phyloP scores from a whole-genome alignment of 305 asterid genomes.

The Fraxinus albicans region DNA sequence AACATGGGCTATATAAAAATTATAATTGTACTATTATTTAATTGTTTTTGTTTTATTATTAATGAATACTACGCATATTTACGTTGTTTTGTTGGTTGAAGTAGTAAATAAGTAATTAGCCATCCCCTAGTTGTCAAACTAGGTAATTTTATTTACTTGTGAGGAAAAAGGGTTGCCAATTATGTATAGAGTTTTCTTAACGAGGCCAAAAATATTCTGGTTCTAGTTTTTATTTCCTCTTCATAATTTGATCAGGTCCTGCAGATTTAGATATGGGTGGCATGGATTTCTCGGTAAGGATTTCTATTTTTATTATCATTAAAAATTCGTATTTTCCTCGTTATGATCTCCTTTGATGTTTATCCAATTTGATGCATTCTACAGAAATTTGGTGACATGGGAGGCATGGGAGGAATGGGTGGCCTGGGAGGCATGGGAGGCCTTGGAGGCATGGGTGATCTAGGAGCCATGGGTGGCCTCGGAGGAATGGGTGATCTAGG shows the following conservation, averaged over 20 bases:
- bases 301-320: neutral
- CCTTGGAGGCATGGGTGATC: neutral
- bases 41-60: neutral
- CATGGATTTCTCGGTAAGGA: slow-evolving; percentile 85
- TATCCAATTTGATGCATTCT: neutral
- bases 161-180: neutral
- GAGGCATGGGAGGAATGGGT: slow-evolving; percentile 48
- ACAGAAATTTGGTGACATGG: slow-evolving; percentile 80
- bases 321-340: neutral
- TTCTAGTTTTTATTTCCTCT: neutral
- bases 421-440: slow-evolving; percentile 19
- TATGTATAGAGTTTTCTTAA: neutral
- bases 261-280: slow-evolving; percentile 70
- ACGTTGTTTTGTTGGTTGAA: neutral
- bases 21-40: neutral
- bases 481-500: neutral
- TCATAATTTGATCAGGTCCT: slow-evolving; percentile 45
- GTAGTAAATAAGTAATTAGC: neutral
- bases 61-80: neutral
- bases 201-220: neutral
- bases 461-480: neutral
- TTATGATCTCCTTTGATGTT: slow-evolving; percentile 7
- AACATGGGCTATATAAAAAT: neutral
- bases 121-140: neutral
- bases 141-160: neutral